Conservation (phyloP, 495 filamentous ascomycete species). For the Lophium mytilinum region DNA sequence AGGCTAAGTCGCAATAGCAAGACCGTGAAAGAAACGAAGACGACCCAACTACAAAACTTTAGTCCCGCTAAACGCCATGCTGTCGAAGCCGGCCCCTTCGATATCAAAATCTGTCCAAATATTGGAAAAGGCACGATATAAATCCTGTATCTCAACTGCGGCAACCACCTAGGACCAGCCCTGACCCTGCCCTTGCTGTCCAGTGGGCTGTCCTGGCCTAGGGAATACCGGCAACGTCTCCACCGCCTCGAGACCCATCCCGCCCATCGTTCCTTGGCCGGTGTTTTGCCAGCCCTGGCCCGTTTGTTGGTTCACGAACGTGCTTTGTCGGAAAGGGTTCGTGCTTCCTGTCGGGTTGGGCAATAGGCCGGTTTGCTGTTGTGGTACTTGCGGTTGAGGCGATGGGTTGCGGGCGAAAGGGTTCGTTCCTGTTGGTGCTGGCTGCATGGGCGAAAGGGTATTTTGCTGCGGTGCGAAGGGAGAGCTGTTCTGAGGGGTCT, state of each 20-base stretch:
- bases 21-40: too few species aligned
- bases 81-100: neutral
- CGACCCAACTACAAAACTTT: too few species aligned
- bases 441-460: slow-evolving; percentile 41
- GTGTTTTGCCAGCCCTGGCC: slow-evolving; percentile 79
- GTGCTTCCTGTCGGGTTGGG: slow-evolving; percentile 76
- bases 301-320: slow-evolving; percentile 79
- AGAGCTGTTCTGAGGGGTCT: slow-evolving; percentile 2
- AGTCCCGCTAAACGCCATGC: too few species aligned
- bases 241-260: slow-evolving; percentile 57
- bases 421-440: slow-evolving; percentile 61
- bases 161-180: neutral
- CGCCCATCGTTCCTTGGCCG: slow-evolving; percentile 70
- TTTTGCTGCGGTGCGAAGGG: slow-evolving; percentile 23
- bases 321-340: slow-evolving; percentile 86
- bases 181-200: neutral
- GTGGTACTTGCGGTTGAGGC: slow-evolving; percentile 14
- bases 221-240: slow-evolving; percentile 82
- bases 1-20: too few species aligned
- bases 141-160: neutral
- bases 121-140: neutral
- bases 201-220: slow-evolving; percentile 49
- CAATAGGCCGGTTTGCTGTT: slow-evolving; percentile 37
- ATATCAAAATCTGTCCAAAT: neutral
- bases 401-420: slow-evolving; percentile 51